These are phyloP conservation scores for Chlorella sp. DNA, from an alignment of 139 green algal species.

Conservation along the genomic window DNA sequence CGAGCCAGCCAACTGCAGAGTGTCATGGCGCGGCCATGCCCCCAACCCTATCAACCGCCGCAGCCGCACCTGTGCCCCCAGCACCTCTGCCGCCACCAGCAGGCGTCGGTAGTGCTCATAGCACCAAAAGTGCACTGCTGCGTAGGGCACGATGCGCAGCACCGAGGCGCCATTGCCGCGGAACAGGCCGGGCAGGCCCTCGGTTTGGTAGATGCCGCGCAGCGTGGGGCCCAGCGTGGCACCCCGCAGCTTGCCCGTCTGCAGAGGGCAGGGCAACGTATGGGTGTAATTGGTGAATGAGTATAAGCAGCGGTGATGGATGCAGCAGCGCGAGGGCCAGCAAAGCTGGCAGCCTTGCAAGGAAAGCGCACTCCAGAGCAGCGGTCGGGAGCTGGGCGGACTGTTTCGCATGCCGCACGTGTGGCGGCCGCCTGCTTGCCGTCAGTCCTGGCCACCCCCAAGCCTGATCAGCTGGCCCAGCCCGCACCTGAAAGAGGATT, in stretches of 20 bases:
- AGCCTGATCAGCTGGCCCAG: neutral
- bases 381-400: neutral
- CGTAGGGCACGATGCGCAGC: slow-evolving; percentile 91
- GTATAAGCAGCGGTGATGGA: too few relatives aligned
- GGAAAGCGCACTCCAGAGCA: neutral
- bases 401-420: too few relatives aligned
- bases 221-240: neutral
- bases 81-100: slow-evolving; percentile 45
- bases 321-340: too few relatives aligned
- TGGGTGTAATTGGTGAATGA: too few relatives aligned
- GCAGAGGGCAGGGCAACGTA: neutral
- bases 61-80: slow-evolving; percentile 12
- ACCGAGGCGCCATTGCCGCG: slow-evolving; percentile 88
- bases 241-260: slow-evolving; percentile 27
- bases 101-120: slow-evolving; percentile 87
- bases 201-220: slow-evolving; percentile 20
- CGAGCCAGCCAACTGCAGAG: too few relatives aligned
- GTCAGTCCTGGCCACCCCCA: too few relatives aligned
- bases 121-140: slow-evolving; percentile 88
- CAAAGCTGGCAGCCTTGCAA: too few relatives aligned
- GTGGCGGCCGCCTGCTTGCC: too few relatives aligned
- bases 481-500: slow-evolving; percentile 85
- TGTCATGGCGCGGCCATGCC: too few relatives aligned
- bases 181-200: slow-evolving; percentile 24
- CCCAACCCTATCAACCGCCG: too few relatives aligned